Evolutionary conservation across 1,139 yeast genomes (phyloP).

Genomic region (Lodderomyces metapsilosis): DNA sequence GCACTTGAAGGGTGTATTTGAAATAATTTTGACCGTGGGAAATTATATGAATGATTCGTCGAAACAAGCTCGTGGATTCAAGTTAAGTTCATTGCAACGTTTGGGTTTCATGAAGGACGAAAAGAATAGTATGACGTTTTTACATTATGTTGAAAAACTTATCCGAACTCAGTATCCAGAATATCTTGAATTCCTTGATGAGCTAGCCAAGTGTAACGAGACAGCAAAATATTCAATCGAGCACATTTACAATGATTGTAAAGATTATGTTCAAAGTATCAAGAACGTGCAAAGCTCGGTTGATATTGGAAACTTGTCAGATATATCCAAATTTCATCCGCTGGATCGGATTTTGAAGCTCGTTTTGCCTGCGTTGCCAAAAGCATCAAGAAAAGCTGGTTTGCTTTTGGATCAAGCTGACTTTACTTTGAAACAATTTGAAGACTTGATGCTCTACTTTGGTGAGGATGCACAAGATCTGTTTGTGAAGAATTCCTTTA

Average conservation of each 20-base stretch:
- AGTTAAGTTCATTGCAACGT: conserved; percentile 70
- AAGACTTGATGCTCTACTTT: conserved; percentile 66
- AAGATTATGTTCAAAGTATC: conserved; percentile 53
- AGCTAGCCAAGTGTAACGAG: conserved; percentile 54
- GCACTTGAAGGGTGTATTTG: conserved; percentile 64
- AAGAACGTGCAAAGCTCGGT: conserved; percentile 70
- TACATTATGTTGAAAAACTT: conserved; percentile 77
- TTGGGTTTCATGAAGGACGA: conserved; percentile 76
- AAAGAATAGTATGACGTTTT: conserved; percentile 72
- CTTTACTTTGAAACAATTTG: conserved; percentile 66
- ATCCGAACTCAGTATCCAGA: conserved; percentile 69
- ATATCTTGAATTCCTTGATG: conserved; percentile 56
- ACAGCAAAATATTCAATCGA: conserved; percentile 70
- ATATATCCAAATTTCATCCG: conserved; percentile 73
- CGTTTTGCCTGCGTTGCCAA: conserved; percentile 63
- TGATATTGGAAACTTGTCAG: conserved; percentile 75
- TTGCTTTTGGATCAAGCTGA: conserved; percentile 61
- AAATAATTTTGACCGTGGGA: conserved; percentile 77
- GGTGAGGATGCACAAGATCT: conserved; percentile 76
- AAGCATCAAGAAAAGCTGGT: conserved; percentile 66
- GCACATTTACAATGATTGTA: conserved; percentile 62
- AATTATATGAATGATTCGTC: conserved; percentile 80
- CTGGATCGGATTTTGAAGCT: conserved; percentile 61
- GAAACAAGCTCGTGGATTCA: conserved; percentile 80
- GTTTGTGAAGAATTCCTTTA: conserved; percentile 66